A percentile compares a stretch with the other conserved stretches of the same genome.
Evolutionary conservation across 176 grass and related monocot genomes (phyloP).

Genomic region (Carex pumila): DNA sequence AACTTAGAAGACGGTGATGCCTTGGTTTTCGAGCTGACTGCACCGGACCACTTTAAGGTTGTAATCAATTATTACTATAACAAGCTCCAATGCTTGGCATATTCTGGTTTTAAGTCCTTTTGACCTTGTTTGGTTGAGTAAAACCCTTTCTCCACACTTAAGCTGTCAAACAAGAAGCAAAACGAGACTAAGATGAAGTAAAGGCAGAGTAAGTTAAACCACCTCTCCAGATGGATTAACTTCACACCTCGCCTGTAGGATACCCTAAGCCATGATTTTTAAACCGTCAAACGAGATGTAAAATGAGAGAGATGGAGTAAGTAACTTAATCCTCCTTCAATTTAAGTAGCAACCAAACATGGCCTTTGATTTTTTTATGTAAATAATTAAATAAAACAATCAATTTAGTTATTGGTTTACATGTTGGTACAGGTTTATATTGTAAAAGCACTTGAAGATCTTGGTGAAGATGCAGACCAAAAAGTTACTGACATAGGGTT

Average conservation of each 20-base stretch:
- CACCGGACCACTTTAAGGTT: conserved; percentile 85
- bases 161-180: too few species aligned
- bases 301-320: too few species aligned
- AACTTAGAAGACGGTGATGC: conserved; percentile 87
- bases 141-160: too few species aligned
- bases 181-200: too few species aligned
- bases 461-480: conserved; percentile 24
- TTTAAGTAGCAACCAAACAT: too few species aligned
- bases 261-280: too few species aligned
- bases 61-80: not conserved
- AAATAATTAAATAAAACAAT: not conserved
- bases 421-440: conserved; percentile 68
- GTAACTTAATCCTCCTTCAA: too few species aligned
- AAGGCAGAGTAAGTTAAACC: too few species aligned
- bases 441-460: conserved; percentile 57
- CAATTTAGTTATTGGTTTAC: not conserved
- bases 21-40: conserved; percentile 72
- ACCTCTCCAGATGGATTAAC: too few species aligned
- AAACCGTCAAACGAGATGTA: too few species aligned
- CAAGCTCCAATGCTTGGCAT: not conserved
- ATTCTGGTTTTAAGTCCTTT: not conserved
- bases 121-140: not conserved
- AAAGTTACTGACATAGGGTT: conserved; percentile 18
- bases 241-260: too few species aligned
- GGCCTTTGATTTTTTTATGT: not conserved